These are phyloP conservation scores for Aegilops sharonensis DNA, from an alignment of 176 grass and related monocot species.

Conservation along the genomic window DNA sequence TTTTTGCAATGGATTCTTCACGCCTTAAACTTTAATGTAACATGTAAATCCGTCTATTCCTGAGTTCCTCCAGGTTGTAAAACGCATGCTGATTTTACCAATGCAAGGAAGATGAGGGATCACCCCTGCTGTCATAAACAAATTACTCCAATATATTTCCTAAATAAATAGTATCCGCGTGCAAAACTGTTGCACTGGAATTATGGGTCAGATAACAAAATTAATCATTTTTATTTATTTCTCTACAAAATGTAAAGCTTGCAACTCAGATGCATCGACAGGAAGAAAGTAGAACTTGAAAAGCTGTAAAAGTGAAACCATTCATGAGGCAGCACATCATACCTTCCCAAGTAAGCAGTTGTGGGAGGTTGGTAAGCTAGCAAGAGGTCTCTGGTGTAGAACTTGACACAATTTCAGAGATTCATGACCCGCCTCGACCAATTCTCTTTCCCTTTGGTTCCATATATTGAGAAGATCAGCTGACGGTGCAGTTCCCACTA, in stretches of 20 bases:
- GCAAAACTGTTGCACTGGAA: background rate
- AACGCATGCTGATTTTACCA: background rate
- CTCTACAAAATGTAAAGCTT: too few species aligned
- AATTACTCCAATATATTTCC: background rate
- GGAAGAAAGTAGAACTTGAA: background rate
- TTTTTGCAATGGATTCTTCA: background rate
- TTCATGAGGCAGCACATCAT: conserved; percentile 4
- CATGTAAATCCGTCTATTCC: background rate
- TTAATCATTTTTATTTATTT: background rate
- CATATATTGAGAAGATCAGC: conserved; percentile 78
- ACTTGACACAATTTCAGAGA: conserved; percentile 76
- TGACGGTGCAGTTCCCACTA: conserved; percentile 89
- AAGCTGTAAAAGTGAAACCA: conserved; percentile 8
- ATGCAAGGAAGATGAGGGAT: background rate
- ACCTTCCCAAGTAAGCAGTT: conserved; percentile 88
- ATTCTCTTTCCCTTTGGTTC: conserved; percentile 79
- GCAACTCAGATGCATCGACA: too few species aligned
- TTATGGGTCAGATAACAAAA: background rate
- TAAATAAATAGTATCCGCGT: background rate
- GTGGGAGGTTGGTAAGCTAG: conserved; percentile 56
- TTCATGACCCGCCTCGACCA: conserved; percentile 46
- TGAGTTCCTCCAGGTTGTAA: background rate
- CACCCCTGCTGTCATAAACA: background rate
- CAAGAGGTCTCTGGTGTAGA: conserved; percentile 78
- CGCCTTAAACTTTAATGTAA: background rate